Evolutionary conservation across 2,329 filamentous ascomycete genomes (phyloP).

Genomic region (Metarhizium humberi): DNA sequence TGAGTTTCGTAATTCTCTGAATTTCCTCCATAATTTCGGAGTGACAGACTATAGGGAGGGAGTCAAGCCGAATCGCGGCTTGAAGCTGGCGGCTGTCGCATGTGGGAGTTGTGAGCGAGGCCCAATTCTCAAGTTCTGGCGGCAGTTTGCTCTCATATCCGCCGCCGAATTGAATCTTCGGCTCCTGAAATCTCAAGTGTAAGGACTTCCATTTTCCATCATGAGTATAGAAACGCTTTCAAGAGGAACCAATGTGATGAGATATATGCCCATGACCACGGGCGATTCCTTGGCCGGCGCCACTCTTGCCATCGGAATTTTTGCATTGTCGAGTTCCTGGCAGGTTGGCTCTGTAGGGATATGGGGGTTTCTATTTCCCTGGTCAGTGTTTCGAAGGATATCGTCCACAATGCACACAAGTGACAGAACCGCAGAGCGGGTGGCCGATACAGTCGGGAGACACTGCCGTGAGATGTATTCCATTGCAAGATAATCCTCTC

Average conservation of each 20-base stretch:
- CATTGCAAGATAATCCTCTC: background rate
- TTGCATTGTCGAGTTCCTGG: no score
- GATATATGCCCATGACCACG: background rate
- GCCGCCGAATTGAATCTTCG: background rate
- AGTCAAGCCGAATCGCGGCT: background rate
- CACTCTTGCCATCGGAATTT: background rate
- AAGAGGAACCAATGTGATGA: background rate
- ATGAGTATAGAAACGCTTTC: background rate
- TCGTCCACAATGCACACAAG: conserved; percentile 14
- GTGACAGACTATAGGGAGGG: background rate
- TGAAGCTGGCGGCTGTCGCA: background rate
- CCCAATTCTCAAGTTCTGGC: no score
- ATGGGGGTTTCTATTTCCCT: conserved; percentile 20
- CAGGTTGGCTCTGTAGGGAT: conserved; percentile 11
- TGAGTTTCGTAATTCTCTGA: no score
- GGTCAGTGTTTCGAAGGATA: conserved; percentile 21
- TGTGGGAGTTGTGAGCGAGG: no score
- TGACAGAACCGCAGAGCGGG: background rate
- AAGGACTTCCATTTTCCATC: no score
- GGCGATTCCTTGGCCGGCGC: no score
- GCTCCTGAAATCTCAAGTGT: background rate
- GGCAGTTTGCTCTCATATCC: background rate
- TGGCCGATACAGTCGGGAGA: background rate
- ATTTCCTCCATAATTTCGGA: background rate
- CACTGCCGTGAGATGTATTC: background rate